phyloP scores from a whole-genome alignment of 495 filamentous ascomycete species.

The Neurospora discreta region DNA sequence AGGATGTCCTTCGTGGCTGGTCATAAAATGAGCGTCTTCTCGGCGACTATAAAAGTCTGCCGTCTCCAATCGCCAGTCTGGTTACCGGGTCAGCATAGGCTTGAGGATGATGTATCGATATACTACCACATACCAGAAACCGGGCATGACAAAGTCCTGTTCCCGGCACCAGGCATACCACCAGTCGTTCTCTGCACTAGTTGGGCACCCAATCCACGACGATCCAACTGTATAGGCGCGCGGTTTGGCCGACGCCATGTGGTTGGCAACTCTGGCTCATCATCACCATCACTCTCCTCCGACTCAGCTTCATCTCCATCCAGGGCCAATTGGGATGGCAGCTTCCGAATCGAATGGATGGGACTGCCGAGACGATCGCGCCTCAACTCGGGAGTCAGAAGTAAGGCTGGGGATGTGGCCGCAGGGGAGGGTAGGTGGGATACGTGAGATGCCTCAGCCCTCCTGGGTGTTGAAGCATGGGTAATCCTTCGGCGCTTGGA shows the following conservation, averaged over 20 bases:
- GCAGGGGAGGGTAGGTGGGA: conserved; percentile 18
- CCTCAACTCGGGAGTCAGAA: conserved; percentile 16
- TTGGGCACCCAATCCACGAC: conserved; percentile 30
- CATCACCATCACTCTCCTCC: not conserved
- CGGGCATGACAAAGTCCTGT: conserved; percentile 22
- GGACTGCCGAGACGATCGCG: conserved; percentile 23
- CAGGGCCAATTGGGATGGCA: not conserved
- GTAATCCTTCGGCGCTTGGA: conserved; percentile 32
- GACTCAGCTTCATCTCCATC: not conserved
- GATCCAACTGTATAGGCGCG: conserved; percentile 22
- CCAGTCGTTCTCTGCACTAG: conserved; percentile 32
- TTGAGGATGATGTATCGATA: not conserved
- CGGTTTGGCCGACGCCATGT: conserved; percentile 1
- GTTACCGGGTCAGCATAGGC: conserved; percentile 9
- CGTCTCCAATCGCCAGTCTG: conserved; percentile 64
- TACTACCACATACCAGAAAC: conserved; percentile 17
- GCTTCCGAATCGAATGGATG: conserved; percentile 18
- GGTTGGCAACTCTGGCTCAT: conserved; percentile 8
- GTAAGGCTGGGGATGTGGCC: conserved; percentile 14
- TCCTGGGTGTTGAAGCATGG: conserved; percentile 13
- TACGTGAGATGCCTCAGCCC: not conserved
- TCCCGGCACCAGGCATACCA: conserved; percentile 23
- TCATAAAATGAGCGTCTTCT: conserved; percentile 50
- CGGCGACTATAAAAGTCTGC: conserved; percentile 59
- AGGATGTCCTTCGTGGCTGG: conserved; percentile 41